A percentile compares a stretch with the other conserved stretches of the same genome.
Evolutionary conservation across 2,329 filamentous ascomycete genomes (phyloP).

Genomic region (Xylaria polymorpha): DNA sequence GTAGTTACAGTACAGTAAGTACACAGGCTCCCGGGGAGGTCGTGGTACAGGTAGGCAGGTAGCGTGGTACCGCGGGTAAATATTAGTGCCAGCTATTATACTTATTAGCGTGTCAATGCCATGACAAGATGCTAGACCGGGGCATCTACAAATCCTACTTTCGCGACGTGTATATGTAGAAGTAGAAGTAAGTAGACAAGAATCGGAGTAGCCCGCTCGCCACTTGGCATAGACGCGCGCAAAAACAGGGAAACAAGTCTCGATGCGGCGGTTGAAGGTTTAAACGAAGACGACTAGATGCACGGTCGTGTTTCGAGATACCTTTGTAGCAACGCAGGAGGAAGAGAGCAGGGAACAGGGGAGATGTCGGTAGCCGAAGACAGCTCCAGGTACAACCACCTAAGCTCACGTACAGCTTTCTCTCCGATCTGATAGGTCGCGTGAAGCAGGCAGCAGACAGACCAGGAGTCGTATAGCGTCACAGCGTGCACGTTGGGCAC

Average conservation of each 20-base stretch:
- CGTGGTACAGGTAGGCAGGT: background rate
- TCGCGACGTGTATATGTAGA: too few relatives aligned
- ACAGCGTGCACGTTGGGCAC: conserved; percentile 4
- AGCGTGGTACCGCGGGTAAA: conserved; percentile 4
- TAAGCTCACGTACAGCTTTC: background rate
- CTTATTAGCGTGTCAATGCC: conserved; percentile 28
- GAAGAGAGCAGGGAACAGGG: conserved; percentile 21
- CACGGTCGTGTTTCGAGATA: conserved; percentile 30
- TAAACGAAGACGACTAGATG: conserved; percentile 16
- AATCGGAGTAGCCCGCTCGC: background rate
- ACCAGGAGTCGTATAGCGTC: conserved; percentile 15
- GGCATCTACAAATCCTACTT: background rate
- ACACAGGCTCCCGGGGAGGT: conserved; percentile 11
- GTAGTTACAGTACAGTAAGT: background rate
- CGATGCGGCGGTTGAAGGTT: conserved; percentile 15
- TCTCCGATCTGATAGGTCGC: background rate
- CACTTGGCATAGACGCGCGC: conserved; percentile 29
- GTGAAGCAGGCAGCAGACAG: background rate
- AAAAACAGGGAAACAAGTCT: conserved; percentile 11
- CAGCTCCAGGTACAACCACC: conserved; percentile 1
- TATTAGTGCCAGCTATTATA: conserved; percentile 16
- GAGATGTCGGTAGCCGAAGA: conserved; percentile 16
- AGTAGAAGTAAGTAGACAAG: background rate
- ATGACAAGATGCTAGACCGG: background rate
- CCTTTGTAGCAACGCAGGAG: conserved; percentile 5